A percentile compares a stretch with the other conserved stretches of the same genome.
These are phyloP conservation scores for Zalaria sp. DNA, from an alignment of 2,329 filamentous ascomycete genomes.

Conservation along the genomic window DNA sequence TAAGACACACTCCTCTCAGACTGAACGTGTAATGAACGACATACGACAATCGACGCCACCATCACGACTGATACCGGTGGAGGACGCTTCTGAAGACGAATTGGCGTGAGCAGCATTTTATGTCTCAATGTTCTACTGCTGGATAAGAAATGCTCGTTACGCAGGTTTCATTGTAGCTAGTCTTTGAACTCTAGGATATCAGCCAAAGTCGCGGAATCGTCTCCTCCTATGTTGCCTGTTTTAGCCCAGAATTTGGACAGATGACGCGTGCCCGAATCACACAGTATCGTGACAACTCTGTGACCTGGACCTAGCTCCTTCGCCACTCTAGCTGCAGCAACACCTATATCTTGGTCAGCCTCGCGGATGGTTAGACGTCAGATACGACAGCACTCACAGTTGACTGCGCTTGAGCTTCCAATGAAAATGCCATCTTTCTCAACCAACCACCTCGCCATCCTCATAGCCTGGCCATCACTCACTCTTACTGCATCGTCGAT, in stretches of 20 bases:
- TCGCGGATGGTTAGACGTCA: background rate
- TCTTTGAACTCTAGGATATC: conserved; percentile 27
- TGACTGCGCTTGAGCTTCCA: conserved; percentile 92
- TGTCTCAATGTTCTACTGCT: too few relatives aligned
- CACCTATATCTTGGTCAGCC: conserved; percentile 21
- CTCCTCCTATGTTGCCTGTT: conserved; percentile 49
- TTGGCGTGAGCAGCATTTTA: too few relatives aligned
- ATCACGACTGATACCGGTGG: too few relatives aligned
- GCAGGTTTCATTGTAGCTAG: background rate
- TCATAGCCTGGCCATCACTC: conserved; percentile 73
- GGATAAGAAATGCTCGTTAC: too few relatives aligned
- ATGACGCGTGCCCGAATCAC: conserved; percentile 62
- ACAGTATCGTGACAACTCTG: conserved; percentile 67
- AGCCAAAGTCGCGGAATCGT: conserved; percentile 36
- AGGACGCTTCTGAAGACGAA: too few relatives aligned
- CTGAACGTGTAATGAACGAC: too few relatives aligned
- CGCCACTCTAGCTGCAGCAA: conserved; percentile 58
- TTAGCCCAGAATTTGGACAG: conserved; percentile 75
- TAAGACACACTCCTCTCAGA: too few relatives aligned
- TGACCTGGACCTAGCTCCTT: conserved; percentile 44
- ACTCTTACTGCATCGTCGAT: conserved; percentile 86
- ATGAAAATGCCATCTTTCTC: conserved; percentile 91
- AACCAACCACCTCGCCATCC: conserved; percentile 93
- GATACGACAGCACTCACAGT: conserved; percentile 44
- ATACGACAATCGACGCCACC: too few relatives aligned